Evolutionary conservation across 1,284 basidiomycete genomes (phyloP).

Genomic region (Sporisorium scitamineum): DNA sequence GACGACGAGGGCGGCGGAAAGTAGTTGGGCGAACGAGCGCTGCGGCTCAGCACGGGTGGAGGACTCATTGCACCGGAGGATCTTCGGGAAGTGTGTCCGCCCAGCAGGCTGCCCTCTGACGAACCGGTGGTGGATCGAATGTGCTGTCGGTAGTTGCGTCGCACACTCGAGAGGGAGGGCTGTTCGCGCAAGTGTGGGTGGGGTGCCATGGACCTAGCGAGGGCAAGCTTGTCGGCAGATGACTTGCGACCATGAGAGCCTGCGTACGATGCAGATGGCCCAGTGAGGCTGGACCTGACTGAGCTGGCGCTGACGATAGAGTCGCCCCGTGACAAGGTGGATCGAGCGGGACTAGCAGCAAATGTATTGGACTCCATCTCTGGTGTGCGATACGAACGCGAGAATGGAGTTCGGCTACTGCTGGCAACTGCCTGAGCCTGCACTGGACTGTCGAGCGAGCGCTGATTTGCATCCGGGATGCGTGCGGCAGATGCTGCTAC

Average conservation of each 20-base stretch:
- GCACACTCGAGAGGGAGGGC: conserved; percentile 37
- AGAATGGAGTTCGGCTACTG: background rate
- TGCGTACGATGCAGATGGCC: conserved; percentile 18
- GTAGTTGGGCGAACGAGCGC: conserved; percentile 58
- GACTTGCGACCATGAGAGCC: conserved; percentile 37
- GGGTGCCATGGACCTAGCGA: conserved; percentile 30
- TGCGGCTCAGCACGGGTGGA: conserved; percentile 39
- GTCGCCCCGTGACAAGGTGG: conserved; percentile 22
- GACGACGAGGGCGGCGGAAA: conserved; percentile 46
- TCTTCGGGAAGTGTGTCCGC: conserved; percentile 30
- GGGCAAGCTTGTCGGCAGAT: conserved; percentile 39
- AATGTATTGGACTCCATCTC: conserved; percentile 18
- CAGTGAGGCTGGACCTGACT: conserved; percentile 22
- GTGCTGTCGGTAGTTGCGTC: conserved; percentile 43
- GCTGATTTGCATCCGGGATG: background rate
- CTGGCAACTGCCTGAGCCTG: background rate
- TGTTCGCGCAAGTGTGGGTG: conserved; percentile 37
- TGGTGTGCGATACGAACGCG: conserved; percentile 20
- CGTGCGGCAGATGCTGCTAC: background rate
- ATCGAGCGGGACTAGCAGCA: conserved; percentile 23
- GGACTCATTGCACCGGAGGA: conserved; percentile 46
- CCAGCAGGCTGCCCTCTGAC: conserved; percentile 40
- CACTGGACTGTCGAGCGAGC: background rate
- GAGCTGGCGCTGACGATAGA: conserved; percentile 22
- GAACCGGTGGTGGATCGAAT: conserved; percentile 37